Evolutionary conservation across 768 basidiomycete genomes (phyloP).

Genomic region (Lactarius evosmus): DNA sequence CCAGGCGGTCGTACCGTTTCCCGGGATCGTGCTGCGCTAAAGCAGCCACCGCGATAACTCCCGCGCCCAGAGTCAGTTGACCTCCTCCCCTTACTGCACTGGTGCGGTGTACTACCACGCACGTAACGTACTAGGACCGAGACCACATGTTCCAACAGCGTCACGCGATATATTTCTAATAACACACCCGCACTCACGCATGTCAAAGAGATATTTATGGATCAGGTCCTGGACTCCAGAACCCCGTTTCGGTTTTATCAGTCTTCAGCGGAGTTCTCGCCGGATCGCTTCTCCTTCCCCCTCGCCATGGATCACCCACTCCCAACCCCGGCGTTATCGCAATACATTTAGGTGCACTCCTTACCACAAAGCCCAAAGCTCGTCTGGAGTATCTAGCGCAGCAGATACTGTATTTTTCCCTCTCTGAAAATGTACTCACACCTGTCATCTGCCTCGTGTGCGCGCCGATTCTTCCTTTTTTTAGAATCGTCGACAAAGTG

Average conservation of each 20-base stretch:
- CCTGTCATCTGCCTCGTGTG: neutral
- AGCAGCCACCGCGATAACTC: neutral
- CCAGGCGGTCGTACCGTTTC: too few relatives aligned
- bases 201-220: neutral
- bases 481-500: neutral
- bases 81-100: too few relatives aligned
- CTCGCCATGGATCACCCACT: neutral
- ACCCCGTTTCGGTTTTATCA: neutral
- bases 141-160: neutral
- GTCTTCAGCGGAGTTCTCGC: neutral
- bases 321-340: neutral
- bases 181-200: neutral
- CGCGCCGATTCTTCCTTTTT: neutral
- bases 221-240: neutral
- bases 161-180: neutral
- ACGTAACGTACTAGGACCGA: neutral
- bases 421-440: neutral
- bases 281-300: neutral
- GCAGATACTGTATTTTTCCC: neutral
- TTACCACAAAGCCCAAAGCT: neutral
- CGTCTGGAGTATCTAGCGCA: neutral
- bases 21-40: neutral
- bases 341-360: neutral
- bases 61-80: too few relatives aligned
- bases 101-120: neutral